phyloP scores from a whole-genome alignment of 1,139 yeast genomes.

The Blastobotrys niveus region DNA sequence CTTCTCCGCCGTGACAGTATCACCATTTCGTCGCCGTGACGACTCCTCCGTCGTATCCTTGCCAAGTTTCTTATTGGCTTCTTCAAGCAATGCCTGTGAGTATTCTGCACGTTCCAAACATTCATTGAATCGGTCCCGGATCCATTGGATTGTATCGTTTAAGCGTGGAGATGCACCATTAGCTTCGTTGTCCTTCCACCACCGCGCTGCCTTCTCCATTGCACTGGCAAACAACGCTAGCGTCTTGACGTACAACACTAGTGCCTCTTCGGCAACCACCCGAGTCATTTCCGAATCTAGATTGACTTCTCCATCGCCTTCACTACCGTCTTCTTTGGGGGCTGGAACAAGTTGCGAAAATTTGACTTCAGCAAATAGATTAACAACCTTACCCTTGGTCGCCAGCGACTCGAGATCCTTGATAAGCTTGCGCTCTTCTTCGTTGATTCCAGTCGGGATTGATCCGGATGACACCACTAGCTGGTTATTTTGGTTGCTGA shows the following conservation, averaged over 20 bases:
- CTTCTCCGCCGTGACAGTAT: conserved; percentile 61
- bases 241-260: conserved; percentile 76
- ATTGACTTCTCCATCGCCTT: conserved; percentile 39
- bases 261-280: conserved; percentile 76
- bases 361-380: conserved; percentile 85
- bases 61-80: conserved; percentile 20
- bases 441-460: conserved; percentile 18
- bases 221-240: conserved; percentile 76
- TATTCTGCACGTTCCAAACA: conserved; percentile 83
- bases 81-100: conserved; percentile 42
- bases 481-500: conserved; percentile 2
- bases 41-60: not conserved
- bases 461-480: not conserved
- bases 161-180: conserved; percentile 44
- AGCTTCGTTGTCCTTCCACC: conserved; percentile 67
- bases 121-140: conserved; percentile 82
- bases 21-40: not conserved
- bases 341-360: conserved; percentile 77
- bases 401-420: conserved; percentile 65
- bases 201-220: conserved; percentile 74
- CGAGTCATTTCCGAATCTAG: conserved; percentile 57
- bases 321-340: too few relatives aligned
- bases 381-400: conserved; percentile 85
- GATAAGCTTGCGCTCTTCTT: conserved; percentile 38
- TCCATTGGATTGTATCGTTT: conserved; percentile 87